A percentile compares a stretch with the other conserved stretches of the same genome.
phyloP scores from a whole-genome alignment of 2,329 filamentous ascomycete species.

The Proliferodiscus dingleyae region DNA sequence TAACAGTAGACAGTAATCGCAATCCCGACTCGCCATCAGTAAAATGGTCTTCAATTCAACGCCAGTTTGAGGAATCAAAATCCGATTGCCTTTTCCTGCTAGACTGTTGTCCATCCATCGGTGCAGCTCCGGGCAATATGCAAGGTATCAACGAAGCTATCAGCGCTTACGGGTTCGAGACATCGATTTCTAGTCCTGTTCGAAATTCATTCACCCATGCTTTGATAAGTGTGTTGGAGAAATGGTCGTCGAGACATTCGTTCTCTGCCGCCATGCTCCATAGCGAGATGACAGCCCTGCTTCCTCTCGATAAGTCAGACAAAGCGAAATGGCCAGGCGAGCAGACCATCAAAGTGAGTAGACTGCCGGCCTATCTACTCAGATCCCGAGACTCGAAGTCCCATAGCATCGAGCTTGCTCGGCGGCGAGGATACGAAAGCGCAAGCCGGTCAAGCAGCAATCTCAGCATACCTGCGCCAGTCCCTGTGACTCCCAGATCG shows the following conservation, averaged over 20 bases:
- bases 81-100: conserved; percentile 10
- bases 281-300: conserved; percentile 14
- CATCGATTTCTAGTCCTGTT: conserved; percentile 11
- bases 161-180: conserved; percentile 16
- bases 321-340: conserved; percentile 4
- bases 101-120: conserved; percentile 11
- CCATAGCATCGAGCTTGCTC: conserved; percentile 10
- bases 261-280: conserved; percentile 24
- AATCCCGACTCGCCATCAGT: conserved; percentile 4
- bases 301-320: conserved; percentile 7
- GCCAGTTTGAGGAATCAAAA: conserved; percentile 7
- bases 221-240: conserved; percentile 17
- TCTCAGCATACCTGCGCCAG: conserved; percentile 3
- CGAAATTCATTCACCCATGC: conserved; percentile 19
- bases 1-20: conserved; percentile 6
- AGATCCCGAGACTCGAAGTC: conserved; percentile 1
- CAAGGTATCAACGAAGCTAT: conserved; percentile 17
- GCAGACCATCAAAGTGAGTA: conserved; percentile 5
- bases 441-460: conserved; percentile 1
- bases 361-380: conserved; percentile 8
- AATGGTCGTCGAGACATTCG: conserved; percentile 16
- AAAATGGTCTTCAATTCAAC: conserved; percentile 9
- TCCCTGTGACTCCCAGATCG: conserved; percentile 8
- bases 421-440: not conserved
- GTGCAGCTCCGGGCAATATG: not conserved